phyloP scores from a whole-genome alignment of 257 asterid species.

The Paulownia fortunei region DNA sequence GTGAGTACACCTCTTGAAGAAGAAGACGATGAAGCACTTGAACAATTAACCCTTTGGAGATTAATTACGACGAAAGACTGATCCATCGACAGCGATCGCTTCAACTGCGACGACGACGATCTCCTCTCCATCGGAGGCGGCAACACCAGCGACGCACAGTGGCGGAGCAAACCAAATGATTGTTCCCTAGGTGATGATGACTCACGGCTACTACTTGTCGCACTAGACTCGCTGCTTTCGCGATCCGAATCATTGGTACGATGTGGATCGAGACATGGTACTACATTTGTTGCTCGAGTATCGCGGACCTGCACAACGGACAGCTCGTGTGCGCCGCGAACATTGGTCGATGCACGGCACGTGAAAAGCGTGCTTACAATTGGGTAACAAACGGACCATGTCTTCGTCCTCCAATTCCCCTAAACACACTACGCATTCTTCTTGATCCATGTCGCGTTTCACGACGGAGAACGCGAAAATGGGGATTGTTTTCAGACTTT shows the following conservation, averaged over 20 bases:
- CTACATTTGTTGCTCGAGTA: background rate
- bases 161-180: slow-evolving; percentile 33
- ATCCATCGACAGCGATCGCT: slow-evolving; percentile 71
- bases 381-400: slow-evolving; percentile 61
- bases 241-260: background rate
- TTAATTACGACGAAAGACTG: slow-evolving; percentile 32
- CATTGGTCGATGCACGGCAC: slow-evolving; percentile 68
- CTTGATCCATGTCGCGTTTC: slow-evolving; percentile 35
- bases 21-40: slow-evolving; percentile 31
- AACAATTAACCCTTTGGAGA: slow-evolving; percentile 11
- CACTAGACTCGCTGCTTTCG: slow-evolving; percentile 3
- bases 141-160: slow-evolving; percentile 38
- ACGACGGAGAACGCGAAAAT: slow-evolving; percentile 41
- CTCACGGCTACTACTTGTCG: background rate
- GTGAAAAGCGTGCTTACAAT: slow-evolving; percentile 70
- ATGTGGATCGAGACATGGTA: background rate
- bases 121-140: slow-evolving; percentile 34
- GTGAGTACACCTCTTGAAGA: slow-evolving; percentile 2
- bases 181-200: slow-evolving; percentile 21
- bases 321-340: slow-evolving; percentile 57
- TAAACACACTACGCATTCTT: slow-evolving; percentile 69
- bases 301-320: slow-evolving; percentile 65
- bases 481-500: slow-evolving; percentile 51
- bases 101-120: slow-evolving; percentile 33
- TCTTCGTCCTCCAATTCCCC: slow-evolving; percentile 63